Evolutionary conservation across 495 filamentous ascomycete species (phyloP).

Genomic region (Monascus purpureus): DNA sequence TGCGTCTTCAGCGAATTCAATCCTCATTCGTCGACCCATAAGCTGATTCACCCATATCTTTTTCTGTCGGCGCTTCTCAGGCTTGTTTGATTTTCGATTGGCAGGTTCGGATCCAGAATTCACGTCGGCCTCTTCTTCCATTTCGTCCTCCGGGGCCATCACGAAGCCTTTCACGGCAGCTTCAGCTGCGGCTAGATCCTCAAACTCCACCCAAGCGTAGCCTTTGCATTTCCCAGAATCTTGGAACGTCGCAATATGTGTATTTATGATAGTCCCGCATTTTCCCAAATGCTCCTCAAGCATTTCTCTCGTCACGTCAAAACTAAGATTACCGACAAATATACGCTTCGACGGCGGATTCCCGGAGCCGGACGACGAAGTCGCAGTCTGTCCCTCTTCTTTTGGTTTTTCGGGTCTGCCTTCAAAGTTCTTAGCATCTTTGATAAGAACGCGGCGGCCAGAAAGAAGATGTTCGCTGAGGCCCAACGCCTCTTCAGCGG

Average conservation of each 20-base stretch:
- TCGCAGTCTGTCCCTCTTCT: slow-evolving; percentile 18
- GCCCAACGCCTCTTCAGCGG: slow-evolving; percentile 55
- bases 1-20: slow-evolving; percentile 89
- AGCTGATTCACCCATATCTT: slow-evolving; percentile 77
- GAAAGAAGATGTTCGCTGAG: slow-evolving; percentile 65
- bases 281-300: slow-evolving; percentile 64
- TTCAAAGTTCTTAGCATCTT: slow-evolving; percentile 74
- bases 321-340: slow-evolving; percentile 86
- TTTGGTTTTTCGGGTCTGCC: slow-evolving; percentile 54
- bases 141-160: slow-evolving; percentile 46
- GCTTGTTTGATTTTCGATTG: slow-evolving; percentile 18
- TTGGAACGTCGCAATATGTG: slow-evolving; percentile 88
- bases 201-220: slow-evolving; percentile 88
- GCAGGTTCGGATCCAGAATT: slow-evolving; percentile 22
- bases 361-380: slow-evolving; percentile 22
- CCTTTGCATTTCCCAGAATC: slow-evolving; percentile 97
- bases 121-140: slow-evolving; percentile 41
- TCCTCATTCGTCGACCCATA: slow-evolving; percentile 61
- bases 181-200: slow-evolving; percentile 55
- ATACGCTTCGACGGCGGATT: slow-evolving; percentile 61
- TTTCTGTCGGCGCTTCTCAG: slow-evolving; percentile 43
- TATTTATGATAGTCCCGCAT: slow-evolving; percentile 65
- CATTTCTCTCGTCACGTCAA: slow-evolving; percentile 69
- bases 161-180: slow-evolving; percentile 75
- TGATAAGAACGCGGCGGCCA: slow-evolving; percentile 77